A percentile compares a stretch with the other conserved stretches of the same genome.
These are phyloP conservation scores for Ophiocordyceps camponoti-floridani DNA, from an alignment of 2,329 filamentous ascomycete genomes.

Conservation along the genomic window DNA sequence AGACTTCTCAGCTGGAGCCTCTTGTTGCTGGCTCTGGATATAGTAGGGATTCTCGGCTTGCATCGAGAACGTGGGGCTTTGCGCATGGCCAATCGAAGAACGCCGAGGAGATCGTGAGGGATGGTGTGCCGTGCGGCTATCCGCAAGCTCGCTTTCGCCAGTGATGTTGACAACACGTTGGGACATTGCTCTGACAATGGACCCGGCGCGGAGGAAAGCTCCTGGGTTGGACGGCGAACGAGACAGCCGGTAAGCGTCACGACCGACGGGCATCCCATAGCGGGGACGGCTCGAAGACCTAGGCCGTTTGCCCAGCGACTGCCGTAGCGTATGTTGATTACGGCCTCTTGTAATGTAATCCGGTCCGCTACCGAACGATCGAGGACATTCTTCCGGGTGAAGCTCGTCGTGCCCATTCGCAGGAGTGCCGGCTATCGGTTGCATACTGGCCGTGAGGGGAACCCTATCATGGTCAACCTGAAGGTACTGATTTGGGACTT, in stretches of 20 bases:
- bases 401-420: constrained; percentile 19
- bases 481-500: constrained; percentile 14
- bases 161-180: constrained; percentile 96
- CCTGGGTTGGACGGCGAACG: constrained; percentile 44
- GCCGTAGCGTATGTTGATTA: constrained; percentile 31
- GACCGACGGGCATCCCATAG: constrained; percentile 37
- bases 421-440: constrained; percentile 35
- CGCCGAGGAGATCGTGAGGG: constrained; percentile 37
- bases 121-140: constrained; percentile 47
- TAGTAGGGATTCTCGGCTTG: constrained; percentile 31
- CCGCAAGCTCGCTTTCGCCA: constrained; percentile 72
- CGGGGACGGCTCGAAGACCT: constrained; percentile 30
- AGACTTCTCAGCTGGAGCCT: constrained; percentile 27
- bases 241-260: constrained; percentile 34
- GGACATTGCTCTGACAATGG: constrained; percentile 73
- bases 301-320: constrained; percentile 33
- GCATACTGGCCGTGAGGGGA: constrained; percentile 36
- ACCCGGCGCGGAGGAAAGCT: constrained; percentile 51
- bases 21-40: constrained; percentile 22
- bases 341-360: constrained; percentile 38
- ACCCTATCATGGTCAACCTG: constrained; percentile 37
- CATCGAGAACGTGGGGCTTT: constrained; percentile 13
- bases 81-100: constrained; percentile 15
- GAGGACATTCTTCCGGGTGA: constrained; percentile 15
- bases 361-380: constrained; percentile 16